Evolutionary conservation across 129 eudicot species (phyloP).

Genomic region (Centella asiatica): DNA sequence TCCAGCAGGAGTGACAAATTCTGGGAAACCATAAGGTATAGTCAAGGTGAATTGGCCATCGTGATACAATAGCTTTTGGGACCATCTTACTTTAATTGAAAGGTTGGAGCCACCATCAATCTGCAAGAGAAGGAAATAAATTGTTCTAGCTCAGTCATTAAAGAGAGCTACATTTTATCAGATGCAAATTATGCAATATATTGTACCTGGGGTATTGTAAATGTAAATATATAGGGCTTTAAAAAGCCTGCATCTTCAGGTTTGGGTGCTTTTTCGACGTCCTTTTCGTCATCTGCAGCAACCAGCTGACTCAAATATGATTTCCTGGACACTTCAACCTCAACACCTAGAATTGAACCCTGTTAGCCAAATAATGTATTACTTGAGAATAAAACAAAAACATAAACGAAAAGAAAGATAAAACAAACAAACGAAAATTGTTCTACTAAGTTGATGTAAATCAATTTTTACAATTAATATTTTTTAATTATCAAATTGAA

Average conservation of each 20-base stretch:
- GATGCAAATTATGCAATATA: too few relatives aligned
- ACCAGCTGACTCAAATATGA: constrained; percentile 35
- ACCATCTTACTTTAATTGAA: constrained; percentile 65
- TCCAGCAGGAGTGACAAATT: constrained; percentile 84
- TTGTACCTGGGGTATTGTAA: constrained; percentile 77
- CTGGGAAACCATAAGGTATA: constrained; percentile 81
- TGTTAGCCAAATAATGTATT: constrained; percentile 59
- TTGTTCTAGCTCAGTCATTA: not conserved
- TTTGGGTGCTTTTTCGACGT: constrained; percentile 20
- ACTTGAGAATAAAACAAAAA: constrained; percentile 21
- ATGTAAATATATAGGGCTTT: constrained; percentile 55
- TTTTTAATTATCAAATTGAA: too few relatives aligned
- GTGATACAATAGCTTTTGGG: constrained; percentile 54
- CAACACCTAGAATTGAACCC: constrained; percentile 89
- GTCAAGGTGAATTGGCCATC: constrained; percentile 56
- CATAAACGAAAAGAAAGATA: not conserved
- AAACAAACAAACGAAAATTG: too few relatives aligned
- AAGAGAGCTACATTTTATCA: not conserved
- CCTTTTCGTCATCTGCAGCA: constrained; percentile 24
- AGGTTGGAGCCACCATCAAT: constrained; percentile 88
- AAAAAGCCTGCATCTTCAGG: constrained; percentile 61
- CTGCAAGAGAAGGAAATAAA: constrained; percentile 22
- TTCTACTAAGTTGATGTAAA: too few relatives aligned
- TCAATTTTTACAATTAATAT: too few relatives aligned
- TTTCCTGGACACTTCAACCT: constrained; percentile 47